phyloP scores from a whole-genome alignment of 2,329 filamentous ascomycete species.

The Fusarium coicis region DNA sequence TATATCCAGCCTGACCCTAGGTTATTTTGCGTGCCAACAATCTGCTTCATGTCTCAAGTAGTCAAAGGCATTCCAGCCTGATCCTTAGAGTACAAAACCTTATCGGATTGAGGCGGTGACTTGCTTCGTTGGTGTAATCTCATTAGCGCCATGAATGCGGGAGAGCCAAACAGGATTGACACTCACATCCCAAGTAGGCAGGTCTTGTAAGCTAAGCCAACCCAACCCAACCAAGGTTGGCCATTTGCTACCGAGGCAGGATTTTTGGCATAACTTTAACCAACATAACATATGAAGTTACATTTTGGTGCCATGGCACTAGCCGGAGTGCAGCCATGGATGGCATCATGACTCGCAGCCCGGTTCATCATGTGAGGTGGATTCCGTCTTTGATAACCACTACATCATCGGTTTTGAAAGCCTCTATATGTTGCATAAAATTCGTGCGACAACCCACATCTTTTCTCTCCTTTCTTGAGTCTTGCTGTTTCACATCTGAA shows the following conservation, averaged over 20 bases:
- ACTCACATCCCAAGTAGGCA: background rate
- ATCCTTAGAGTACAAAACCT: background rate
- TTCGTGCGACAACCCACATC: background rate
- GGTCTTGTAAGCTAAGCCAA: background rate
- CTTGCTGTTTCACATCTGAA: background rate
- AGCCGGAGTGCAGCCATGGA: background rate
- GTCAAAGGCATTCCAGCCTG: background rate
- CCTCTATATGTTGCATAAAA: background rate
- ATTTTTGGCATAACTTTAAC: background rate
- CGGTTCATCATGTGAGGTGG: background rate
- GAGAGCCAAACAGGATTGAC: background rate
- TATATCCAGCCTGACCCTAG: background rate
- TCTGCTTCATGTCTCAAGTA: background rate
- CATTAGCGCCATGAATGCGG: background rate
- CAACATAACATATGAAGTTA: background rate
- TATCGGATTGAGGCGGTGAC: background rate
- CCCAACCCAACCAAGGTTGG: background rate
- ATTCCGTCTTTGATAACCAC: background rate
- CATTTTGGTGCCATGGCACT: background rate
- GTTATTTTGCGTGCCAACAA: background rate
- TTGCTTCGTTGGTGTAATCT: background rate
- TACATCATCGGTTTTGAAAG: background rate
- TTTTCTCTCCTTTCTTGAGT: background rate
- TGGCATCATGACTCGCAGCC: conserved; percentile 13
- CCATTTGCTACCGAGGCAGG: conserved; percentile 4